Percentiles rank a stretch among this genome's conserved stretches.
Conservation (phyloP, 2,329 filamentous ascomycete genomes). For the Clonostachys byssicola region DNA sequence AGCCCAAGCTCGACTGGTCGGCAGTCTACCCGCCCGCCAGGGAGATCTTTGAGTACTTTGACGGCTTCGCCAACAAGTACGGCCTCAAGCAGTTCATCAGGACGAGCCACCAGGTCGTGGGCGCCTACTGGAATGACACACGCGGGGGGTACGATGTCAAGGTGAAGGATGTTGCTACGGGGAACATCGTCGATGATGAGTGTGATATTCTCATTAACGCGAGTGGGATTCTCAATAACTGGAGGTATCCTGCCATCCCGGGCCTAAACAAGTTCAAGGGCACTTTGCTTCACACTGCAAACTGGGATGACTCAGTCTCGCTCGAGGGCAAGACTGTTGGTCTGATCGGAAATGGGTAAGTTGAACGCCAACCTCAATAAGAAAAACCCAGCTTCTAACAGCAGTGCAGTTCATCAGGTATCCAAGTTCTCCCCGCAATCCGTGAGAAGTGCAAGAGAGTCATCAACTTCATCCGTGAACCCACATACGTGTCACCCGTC, state of each 20-base stretch:
- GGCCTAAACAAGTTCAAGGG: slow-evolving; percentile 46
- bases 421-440: slow-evolving; percentile 36
- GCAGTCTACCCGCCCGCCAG: slow-evolving; percentile 32
- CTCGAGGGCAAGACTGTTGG: slow-evolving; percentile 30
- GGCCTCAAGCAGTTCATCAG: slow-evolving; percentile 24
- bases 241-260: slow-evolving; percentile 40
- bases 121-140: slow-evolving; percentile 26
- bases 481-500: slow-evolving; percentile 42
- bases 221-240: slow-evolving; percentile 9
- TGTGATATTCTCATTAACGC: slow-evolving; percentile 13
- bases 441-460: slow-evolving; percentile 26
- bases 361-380: neutral
- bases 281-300: slow-evolving; percentile 41
- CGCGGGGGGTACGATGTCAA: slow-evolving; percentile 26
- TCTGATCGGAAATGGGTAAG: slow-evolving; percentile 36
- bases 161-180: slow-evolving; percentile 19
- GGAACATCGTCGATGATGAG: slow-evolving; percentile 22
- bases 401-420: slow-evolving; percentile 21
- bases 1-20: slow-evolving; percentile 19
- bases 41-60: slow-evolving; percentile 27
- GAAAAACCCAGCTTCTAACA: neutral
- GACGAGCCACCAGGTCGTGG: slow-evolving; percentile 13
- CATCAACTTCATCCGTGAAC: slow-evolving; percentile 44
- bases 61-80: slow-evolving; percentile 28
- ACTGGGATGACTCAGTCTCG: slow-evolving; percentile 38